Conservation (phyloP, 1,139 yeast species). For the Geotrichum siamense region DNA sequence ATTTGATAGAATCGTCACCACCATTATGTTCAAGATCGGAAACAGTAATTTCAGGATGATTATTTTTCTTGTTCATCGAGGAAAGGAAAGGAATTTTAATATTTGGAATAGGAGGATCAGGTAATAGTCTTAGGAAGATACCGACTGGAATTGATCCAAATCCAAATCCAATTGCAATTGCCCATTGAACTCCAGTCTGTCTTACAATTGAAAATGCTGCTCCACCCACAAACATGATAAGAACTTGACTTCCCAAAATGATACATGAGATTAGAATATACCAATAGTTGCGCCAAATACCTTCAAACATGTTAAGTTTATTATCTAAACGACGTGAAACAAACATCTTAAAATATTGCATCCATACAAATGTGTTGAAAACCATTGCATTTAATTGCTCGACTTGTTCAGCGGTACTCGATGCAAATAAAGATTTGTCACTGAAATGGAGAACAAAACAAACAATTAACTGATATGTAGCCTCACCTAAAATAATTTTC, state of each 20-base stretch:
- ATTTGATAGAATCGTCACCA: constrained; percentile 25
- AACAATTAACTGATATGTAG: constrained; percentile 64
- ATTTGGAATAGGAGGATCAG: constrained; percentile 42
- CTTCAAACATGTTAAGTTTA: constrained; percentile 76
- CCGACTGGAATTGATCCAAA: constrained; percentile 78
- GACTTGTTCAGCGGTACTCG: constrained; percentile 50
- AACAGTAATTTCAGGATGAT: constrained; percentile 10
- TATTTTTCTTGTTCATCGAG: no score
- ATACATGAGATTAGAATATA: constrained; percentile 63
- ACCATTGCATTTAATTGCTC: constrained; percentile 74
- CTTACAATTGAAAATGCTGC: constrained; percentile 79
- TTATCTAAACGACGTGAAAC: constrained; percentile 91
- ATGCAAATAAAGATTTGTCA: constrained; percentile 55
- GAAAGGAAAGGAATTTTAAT: background rate
- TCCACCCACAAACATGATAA: constrained; percentile 96
- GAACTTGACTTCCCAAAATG: constrained; percentile 75
- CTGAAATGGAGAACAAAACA: constrained; percentile 78
- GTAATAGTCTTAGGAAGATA: constrained; percentile 62
- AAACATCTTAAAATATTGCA: constrained; percentile 89
- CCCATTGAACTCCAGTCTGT: constrained; percentile 86
- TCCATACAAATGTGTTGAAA: constrained; percentile 95
- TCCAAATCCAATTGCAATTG: constrained; percentile 78
- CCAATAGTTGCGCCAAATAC: constrained; percentile 73
- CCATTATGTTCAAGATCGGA: constrained; percentile 17
- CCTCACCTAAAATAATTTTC: constrained; percentile 95